phyloP scores from a whole-genome alignment of 164 flowering plant species.

The Vitis cinerea region DNA sequence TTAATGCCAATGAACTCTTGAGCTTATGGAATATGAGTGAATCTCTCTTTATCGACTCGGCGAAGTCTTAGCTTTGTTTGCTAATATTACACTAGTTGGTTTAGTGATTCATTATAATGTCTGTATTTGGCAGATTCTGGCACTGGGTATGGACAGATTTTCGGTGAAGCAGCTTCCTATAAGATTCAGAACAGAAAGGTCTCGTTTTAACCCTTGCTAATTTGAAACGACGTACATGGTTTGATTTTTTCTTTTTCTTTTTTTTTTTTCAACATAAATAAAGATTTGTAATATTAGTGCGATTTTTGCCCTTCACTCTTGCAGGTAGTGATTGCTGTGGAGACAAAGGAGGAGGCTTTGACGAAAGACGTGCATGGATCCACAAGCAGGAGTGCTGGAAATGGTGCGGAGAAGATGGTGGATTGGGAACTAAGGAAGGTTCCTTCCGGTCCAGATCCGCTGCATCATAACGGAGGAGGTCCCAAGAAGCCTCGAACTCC shows the following conservation, averaged over 20 bases:
- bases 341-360: background rate
- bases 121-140: constrained; percentile 14
- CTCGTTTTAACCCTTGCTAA: background rate
- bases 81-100: background rate
- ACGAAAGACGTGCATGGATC: background rate
- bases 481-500: constrained; percentile 53
- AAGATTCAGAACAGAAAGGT: constrained; percentile 30
- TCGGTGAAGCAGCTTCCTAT: constrained; percentile 4
- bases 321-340: constrained; percentile 11
- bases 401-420: constrained; percentile 2
- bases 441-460: constrained; percentile 68
- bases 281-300: too few species aligned
- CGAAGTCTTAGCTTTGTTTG: too few species aligned
- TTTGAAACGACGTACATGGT: background rate
- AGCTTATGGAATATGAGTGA: too few species aligned
- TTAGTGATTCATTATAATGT: too few species aligned
- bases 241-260: background rate
- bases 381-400: background rate
- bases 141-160: constrained; percentile 18
- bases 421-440: constrained; percentile 39
- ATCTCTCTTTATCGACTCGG: too few species aligned
- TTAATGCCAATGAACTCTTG: too few species aligned
- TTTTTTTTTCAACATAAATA: too few species aligned
- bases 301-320: background rate
- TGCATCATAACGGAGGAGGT: constrained; percentile 48